These are phyloP conservation scores for Chalciporus piperatus DNA, from an alignment of 768 basidiomycete genomes.

Conservation along the genomic window DNA sequence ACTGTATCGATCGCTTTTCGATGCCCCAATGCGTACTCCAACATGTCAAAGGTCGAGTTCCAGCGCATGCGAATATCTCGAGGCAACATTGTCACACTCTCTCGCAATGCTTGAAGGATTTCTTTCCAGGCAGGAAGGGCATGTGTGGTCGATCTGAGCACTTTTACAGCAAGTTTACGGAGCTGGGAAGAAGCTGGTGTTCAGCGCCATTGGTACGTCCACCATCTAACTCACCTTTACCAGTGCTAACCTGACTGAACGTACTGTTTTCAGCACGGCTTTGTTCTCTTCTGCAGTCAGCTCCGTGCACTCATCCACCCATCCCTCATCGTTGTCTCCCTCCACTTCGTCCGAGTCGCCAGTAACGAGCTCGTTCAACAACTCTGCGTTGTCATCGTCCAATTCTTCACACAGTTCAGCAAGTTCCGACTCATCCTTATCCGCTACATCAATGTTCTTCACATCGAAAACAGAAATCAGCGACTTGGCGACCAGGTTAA, in stretches of 20 bases:
- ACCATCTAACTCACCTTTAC: too few species aligned
- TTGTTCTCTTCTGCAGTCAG: too few species aligned
- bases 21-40: not conserved
- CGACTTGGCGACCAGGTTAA: slow-evolving; percentile 29
- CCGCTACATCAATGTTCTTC: not conserved
- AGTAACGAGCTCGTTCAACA: too few species aligned
- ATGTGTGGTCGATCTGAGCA: slow-evolving; percentile 23
- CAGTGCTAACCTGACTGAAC: not conserved
- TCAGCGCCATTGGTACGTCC: too few species aligned
- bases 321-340: slow-evolving; percentile 12
- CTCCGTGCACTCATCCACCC: slow-evolving; percentile 20
- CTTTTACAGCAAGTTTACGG: slow-evolving; percentile 16
- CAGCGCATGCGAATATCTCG: slow-evolving; percentile 21
- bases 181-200: slow-evolving; percentile 9
- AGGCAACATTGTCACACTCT: slow-evolving; percentile 7
- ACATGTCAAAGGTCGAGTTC: slow-evolving; percentile 10
- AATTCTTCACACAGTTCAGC: too few species aligned
- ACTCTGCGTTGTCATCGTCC: too few species aligned
- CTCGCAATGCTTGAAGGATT: not conserved
- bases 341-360: too few species aligned
- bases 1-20: not conserved
- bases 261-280: too few species aligned
- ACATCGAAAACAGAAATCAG: not conserved
- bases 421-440: not conserved
- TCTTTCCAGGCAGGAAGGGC: slow-evolving; percentile 17